A percentile compares a stretch with the other conserved stretches of the same genome.
These are phyloP conservation scores for Carallia pectinifolia DNA, from an alignment of 345 rosid species.

Conservation along the genomic window DNA sequence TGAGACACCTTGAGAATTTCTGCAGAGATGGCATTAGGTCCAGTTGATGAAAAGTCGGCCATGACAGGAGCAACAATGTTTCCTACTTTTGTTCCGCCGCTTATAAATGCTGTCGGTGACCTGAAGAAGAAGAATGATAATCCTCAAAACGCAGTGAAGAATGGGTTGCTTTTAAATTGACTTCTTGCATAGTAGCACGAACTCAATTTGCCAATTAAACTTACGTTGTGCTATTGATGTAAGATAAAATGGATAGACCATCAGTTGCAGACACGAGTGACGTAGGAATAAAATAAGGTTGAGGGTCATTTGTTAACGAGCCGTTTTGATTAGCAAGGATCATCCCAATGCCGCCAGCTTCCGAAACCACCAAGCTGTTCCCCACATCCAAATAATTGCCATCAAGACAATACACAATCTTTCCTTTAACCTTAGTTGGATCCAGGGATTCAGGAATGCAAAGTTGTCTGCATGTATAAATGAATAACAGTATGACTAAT, in stretches of 20 bases:
- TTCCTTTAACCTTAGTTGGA: not conserved
- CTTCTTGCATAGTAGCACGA: too few relatives aligned
- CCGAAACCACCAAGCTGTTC: not conserved
- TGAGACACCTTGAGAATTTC: slow-evolving; percentile 20
- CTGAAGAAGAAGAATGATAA: too few relatives aligned
- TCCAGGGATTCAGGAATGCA: not conserved
- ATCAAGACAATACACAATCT: not conserved
- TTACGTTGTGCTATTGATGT: too few relatives aligned
- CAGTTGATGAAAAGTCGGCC: slow-evolving; percentile 21
- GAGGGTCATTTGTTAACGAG: not conserved
- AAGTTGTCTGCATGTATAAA: not conserved
- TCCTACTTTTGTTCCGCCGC: slow-evolving; percentile 17
- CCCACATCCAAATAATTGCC: not conserved
- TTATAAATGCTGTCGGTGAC: not conserved
- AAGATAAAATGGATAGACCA: too few relatives aligned
- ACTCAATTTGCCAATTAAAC: too few relatives aligned
- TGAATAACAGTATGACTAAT: not conserved
- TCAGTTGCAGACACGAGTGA: too few relatives aligned
- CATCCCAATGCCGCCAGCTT: not conserved
- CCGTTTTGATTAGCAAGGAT: not conserved
- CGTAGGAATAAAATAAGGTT: not conserved
- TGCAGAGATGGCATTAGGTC: slow-evolving; percentile 21
- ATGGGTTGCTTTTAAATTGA: too few relatives aligned
- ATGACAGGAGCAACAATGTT: slow-evolving; percentile 18
- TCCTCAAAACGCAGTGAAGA: too few relatives aligned